Conservation (phyloP, 805 yeast species). For the Starmera amethionina region DNA sequence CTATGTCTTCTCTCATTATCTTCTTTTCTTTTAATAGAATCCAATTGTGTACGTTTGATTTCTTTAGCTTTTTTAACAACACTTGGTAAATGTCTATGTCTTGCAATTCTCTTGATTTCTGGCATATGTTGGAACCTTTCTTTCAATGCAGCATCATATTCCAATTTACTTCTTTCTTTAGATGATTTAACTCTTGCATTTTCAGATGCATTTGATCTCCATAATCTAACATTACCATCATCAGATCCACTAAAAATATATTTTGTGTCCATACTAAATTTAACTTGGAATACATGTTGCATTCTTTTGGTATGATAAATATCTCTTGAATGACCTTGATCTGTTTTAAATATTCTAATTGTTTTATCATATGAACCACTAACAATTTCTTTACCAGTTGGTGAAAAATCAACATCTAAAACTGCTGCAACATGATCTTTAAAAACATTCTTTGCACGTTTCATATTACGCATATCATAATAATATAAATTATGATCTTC, state of each 20-base stretch:
- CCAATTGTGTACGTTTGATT: conserved; percentile 66
- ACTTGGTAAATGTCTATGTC: conserved; percentile 87
- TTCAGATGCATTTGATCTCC: conserved; percentile 86
- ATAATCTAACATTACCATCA: conserved; percentile 88
- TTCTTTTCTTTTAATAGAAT: conserved; percentile 70
- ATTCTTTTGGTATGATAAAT: conserved; percentile 94
- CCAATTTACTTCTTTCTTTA: conserved; percentile 71
- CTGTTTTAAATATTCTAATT: conserved; percentile 63
- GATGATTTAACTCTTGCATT: conserved; percentile 74
- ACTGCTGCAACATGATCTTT: conserved; percentile 97
- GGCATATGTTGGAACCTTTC: conserved; percentile 95
- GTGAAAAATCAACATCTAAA: conserved; percentile 88
- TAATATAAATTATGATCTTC: conserved; percentile 93
- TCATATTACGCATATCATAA: conserved; percentile 94
- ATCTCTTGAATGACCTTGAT: conserved; percentile 89
- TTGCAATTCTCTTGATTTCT: conserved; percentile 78
- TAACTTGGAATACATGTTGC: conserved; percentile 86
- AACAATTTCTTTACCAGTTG: conserved; percentile 93
- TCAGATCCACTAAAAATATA: conserved; percentile 88
- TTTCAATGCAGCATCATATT: conserved; percentile 85
- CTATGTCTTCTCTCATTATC: conserved; percentile 75
- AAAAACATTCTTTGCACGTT: conserved; percentile 69
- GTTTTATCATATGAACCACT: conserved; percentile 95
- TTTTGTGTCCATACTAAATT: conserved; percentile 81
- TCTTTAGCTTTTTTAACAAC: conserved; percentile 85